These are phyloP conservation scores for Pyropia yezoensis DNA, from an alignment of 23 red algal genomes.

Conservation along the genomic window DNA sequence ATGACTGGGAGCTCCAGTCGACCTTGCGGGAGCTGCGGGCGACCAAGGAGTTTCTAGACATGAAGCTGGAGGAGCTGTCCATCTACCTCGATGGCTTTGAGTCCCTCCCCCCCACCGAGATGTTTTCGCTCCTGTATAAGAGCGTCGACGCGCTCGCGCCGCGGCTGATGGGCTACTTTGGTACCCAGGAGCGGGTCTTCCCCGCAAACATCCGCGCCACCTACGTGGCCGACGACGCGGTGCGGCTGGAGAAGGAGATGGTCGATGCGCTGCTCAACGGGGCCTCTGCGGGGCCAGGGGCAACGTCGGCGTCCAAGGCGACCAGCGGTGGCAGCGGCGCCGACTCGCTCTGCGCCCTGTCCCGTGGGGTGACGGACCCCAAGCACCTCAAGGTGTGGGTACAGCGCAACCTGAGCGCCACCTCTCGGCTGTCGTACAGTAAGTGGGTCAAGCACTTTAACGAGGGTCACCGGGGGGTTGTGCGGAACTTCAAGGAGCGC, in stretches of 20 bases:
- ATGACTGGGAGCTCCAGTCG: conserved; percentile 24
- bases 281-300: too few species aligned
- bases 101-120: conserved; percentile 5
- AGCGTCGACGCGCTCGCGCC: conserved; percentile 30
- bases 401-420: too few species aligned
- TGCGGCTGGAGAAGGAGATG: conserved; percentile 36
- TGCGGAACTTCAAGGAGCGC: too few species aligned
- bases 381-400: too few species aligned
- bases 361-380: too few species aligned
- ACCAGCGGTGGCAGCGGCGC: too few species aligned
- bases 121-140: conserved; percentile 30
- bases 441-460: too few species aligned
- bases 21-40: conserved; percentile 29
- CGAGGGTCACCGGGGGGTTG: too few species aligned
- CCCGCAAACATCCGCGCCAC: conserved; percentile 10
- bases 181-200: conserved; percentile 32
- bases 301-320: too few species aligned
- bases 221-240: conserved; percentile 29
- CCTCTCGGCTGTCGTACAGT: too few species aligned
- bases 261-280: not conserved
- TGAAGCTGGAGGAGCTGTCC: conserved; percentile 18
- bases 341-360: too few species aligned
- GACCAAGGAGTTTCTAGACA: conserved; percentile 18
- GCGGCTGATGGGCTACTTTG: conserved; percentile 42
- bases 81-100: conserved; percentile 15